Evolutionary conservation across 2,329 filamentous ascomycete species (phyloP).

Genomic region (Myriosclerotinia scirpicola): DNA sequence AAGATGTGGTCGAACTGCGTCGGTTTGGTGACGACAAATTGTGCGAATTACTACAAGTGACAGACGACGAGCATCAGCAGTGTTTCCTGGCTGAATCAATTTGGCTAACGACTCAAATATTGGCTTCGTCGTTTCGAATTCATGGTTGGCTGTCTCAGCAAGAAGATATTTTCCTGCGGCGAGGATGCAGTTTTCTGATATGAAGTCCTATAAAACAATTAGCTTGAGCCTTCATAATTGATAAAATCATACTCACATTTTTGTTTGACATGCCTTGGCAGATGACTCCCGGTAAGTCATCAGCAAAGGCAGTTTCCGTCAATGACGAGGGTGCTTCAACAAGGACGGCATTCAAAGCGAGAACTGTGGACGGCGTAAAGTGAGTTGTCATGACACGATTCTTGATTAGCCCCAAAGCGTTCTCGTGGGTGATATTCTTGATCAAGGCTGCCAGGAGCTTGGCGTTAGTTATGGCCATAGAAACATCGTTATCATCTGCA

Average conservation of each 20-base stretch:
- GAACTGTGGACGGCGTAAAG: conserved; percentile 73
- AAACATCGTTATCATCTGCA: conserved; percentile 68
- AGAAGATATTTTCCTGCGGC: conserved; percentile 90
- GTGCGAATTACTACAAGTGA: conserved; percentile 87
- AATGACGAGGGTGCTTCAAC: conserved; percentile 74
- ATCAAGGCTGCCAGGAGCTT: conserved; percentile 86
- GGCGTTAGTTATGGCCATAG: conserved; percentile 86
- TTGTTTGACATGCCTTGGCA: conserved; percentile 76
- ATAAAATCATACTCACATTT: conserved; percentile 57
- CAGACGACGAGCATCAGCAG: conserved; percentile 81
- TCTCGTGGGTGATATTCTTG: conserved; percentile 76
- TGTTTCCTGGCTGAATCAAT: conserved; percentile 73
- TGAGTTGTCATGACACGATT: conserved; percentile 77
- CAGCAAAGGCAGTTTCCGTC: conserved; percentile 61
- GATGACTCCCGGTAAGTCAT: conserved; percentile 75
- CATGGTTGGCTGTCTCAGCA: conserved; percentile 61
- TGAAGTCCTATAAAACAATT: conserved; percentile 60
- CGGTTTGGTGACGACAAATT: conserved; percentile 73
- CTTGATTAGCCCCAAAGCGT: conserved; percentile 59
- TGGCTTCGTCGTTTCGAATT: conserved; percentile 74
- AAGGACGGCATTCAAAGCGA: conserved; percentile 86
- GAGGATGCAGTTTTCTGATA: conserved; percentile 84
- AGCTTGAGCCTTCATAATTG: neutral
- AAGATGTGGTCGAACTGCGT: conserved; percentile 79
- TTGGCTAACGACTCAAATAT: conserved; percentile 77